A percentile compares a stretch with the other conserved stretches of the same genome.
These are phyloP conservation scores for Citrullus amarus DNA, from an alignment of 306 rosid genomes.

Conservation along the genomic window DNA sequence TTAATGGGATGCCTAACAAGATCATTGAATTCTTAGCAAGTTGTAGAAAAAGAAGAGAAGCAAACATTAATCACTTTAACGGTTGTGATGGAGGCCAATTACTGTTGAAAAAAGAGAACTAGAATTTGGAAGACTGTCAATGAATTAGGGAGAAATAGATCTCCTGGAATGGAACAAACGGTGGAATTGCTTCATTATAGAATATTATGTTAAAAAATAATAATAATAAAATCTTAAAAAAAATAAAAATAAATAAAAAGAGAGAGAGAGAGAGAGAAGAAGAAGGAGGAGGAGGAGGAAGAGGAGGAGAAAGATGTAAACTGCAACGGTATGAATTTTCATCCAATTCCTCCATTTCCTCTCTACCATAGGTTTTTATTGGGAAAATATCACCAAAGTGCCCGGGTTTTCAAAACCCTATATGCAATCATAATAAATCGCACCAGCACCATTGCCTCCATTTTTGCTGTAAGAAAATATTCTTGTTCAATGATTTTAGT, in stretches of 20 bases:
- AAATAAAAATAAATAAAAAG: too few species aligned
- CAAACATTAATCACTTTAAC: background rate
- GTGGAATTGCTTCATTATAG: background rate
- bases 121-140: background rate
- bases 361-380: background rate
- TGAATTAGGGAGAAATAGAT: background rate
- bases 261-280: background rate
- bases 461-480: background rate
- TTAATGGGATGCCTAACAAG: too few species aligned
- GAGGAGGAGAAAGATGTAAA: background rate
- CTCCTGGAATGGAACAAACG: background rate
- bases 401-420: background rate
- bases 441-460: background rate
- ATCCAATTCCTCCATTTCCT: background rate
- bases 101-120: background rate
- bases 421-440: background rate
- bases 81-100: too few species aligned
- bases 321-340: background rate
- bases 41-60: background rate
- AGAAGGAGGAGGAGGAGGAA: background rate
- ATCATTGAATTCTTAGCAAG: background rate
- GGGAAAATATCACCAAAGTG: background rate
- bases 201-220: background rate
- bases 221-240: too few species aligned
- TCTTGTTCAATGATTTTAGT: background rate